Percentiles rank a stretch among this genome's conserved stretches.
Evolutionary conservation across 257 asterid genomes (phyloP).

Genomic region (Penstemon eatonii): DNA sequence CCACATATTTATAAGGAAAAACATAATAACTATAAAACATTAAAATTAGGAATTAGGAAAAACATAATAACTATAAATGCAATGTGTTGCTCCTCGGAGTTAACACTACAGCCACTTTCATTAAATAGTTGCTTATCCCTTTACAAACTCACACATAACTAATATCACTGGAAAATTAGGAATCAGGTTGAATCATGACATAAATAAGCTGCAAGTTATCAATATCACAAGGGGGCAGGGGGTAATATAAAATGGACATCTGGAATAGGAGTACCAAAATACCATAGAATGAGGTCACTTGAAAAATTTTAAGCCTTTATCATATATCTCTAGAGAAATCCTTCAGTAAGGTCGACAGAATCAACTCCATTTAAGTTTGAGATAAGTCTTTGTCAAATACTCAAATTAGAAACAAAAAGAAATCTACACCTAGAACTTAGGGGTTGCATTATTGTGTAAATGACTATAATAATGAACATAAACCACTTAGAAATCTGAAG

Average conservation of each 20-base stretch:
- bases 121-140: neutral
- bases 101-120: slow-evolving; percentile 4
- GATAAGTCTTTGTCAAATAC: neutral
- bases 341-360: neutral
- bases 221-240: neutral
- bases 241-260: neutral
- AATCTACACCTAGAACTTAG: too few species aligned
- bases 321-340: neutral
- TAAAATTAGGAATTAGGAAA: too few species aligned
- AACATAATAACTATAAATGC: too few species aligned
- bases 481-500: neutral
- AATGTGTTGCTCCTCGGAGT: neutral
- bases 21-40: neutral
- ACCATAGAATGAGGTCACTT: neutral
- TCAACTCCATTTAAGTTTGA: neutral
- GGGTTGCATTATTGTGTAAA: neutral
- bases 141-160: neutral
- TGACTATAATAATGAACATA: neutral
- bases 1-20: neutral
- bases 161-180: neutral
- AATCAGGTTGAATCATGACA: neutral
- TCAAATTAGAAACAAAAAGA: too few species aligned
- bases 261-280: neutral
- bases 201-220: neutral
- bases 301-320: neutral